A percentile compares a stretch with the other conserved stretches of the same genome.
Conservation (phyloP, 2,329 filamentous ascomycete species). For the Alternaria sp. region DNA sequence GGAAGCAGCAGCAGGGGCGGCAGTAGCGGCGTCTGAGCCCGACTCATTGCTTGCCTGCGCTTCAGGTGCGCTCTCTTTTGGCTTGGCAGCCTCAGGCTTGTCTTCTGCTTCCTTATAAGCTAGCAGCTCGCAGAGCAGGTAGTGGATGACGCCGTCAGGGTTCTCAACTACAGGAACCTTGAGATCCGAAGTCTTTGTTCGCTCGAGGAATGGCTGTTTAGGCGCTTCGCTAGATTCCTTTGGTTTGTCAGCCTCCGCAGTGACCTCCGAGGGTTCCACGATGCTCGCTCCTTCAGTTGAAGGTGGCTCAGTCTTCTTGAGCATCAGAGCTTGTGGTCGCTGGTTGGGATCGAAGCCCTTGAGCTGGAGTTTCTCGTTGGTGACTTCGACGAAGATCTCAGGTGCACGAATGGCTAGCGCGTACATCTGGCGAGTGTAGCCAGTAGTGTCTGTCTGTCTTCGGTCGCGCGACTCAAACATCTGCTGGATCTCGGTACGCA, state of each 20-base stretch:
- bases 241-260: constrained; percentile 46
- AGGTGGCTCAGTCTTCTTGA: constrained; percentile 59
- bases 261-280: constrained; percentile 32
- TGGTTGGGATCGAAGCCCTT: constrained; percentile 66
- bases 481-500: constrained; percentile 86
- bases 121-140: constrained; percentile 88
- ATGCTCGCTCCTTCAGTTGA: constrained; percentile 18
- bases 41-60: constrained; percentile 17
- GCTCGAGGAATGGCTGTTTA: constrained; percentile 64
- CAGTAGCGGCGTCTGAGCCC: constrained; percentile 6
- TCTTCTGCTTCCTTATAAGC: constrained; percentile 94
- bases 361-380: constrained; percentile 83
- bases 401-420: constrained; percentile 83
- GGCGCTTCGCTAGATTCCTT: constrained; percentile 44
- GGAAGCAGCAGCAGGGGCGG: constrained; percentile 13
- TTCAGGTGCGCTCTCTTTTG: constrained; percentile 54
- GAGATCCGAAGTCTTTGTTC: constrained; percentile 71
- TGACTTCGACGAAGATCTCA: constrained; percentile 84
- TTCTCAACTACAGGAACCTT: constrained; percentile 90
- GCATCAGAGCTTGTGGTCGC: constrained; percentile 60
- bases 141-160: constrained; percentile 94
- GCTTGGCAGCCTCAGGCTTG: constrained; percentile 65
- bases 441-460: constrained; percentile 70
- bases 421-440: constrained; percentile 79
- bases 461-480: constrained; percentile 68